These are phyloP conservation scores for Colletotrichum eleusines DNA, from an alignment of 2,329 filamentous ascomycete genomes.

Conservation along the genomic window DNA sequence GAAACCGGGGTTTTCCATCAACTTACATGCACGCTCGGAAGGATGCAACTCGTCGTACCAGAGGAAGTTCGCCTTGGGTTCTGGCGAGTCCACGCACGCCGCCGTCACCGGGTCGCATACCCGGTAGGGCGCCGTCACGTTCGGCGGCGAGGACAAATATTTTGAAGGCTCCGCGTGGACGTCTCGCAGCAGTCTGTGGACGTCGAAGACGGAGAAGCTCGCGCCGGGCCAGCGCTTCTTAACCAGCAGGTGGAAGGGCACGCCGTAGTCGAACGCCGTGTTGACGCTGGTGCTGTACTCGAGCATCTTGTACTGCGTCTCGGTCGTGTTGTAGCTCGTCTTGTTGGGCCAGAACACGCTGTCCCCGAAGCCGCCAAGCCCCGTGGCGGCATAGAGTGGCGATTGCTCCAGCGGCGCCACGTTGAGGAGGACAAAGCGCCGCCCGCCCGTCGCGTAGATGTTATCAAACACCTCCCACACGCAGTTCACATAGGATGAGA, in stretches of 20 bases:
- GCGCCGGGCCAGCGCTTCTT: slow-evolving; percentile 67
- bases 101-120: slow-evolving; percentile 58
- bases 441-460: slow-evolving; percentile 74
- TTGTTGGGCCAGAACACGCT: slow-evolving; percentile 62
- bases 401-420: slow-evolving; percentile 74
- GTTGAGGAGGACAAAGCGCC: slow-evolving; percentile 81
- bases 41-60: slow-evolving; percentile 83
- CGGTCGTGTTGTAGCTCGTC: slow-evolving; percentile 59
- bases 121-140: slow-evolving; percentile 70
- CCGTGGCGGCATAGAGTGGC: slow-evolving; percentile 71
- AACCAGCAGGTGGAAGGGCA: slow-evolving; percentile 59
- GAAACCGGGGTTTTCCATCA: not conserved
- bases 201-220: slow-evolving; percentile 74
- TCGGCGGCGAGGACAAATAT: slow-evolving; percentile 74
- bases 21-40: slow-evolving; percentile 70
- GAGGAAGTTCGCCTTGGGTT: slow-evolving; percentile 70
- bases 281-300: slow-evolving; percentile 64
- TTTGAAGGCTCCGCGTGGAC: slow-evolving; percentile 70
- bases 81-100: slow-evolving; percentile 54
- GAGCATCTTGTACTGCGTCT: slow-evolving; percentile 58
- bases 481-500: slow-evolving; percentile 76
- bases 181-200: slow-evolving; percentile 73
- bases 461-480: slow-evolving; percentile 72
- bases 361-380: slow-evolving; percentile 56
- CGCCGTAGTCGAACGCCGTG: slow-evolving; percentile 62